Conservation (phyloP, 2,329 filamentous ascomycete species). For the Pyrenochaeta sp. region DNA sequence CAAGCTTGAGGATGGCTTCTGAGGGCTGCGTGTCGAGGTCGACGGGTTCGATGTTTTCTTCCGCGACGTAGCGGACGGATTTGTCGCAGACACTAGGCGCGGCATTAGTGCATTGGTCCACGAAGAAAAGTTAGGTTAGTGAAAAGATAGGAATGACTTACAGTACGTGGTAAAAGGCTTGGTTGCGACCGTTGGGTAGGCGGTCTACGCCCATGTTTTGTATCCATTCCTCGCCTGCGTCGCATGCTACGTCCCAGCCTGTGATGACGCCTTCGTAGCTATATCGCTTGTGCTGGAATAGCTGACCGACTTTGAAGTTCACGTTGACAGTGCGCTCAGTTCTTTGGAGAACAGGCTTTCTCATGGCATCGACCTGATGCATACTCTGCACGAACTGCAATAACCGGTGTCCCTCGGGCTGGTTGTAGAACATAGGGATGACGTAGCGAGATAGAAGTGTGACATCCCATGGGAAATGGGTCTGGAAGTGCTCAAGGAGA, state of each 20-base stretch:
- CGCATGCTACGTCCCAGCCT: constrained; percentile 78
- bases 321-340: constrained; percentile 25
- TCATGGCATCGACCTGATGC: constrained; percentile 64
- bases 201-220: constrained; percentile 68
- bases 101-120: neutral
- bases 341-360: constrained; percentile 50
- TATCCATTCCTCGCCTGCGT: constrained; percentile 69
- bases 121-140: neutral
- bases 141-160: constrained; percentile 62
- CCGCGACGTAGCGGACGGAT: constrained; percentile 76
- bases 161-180: constrained; percentile 88
- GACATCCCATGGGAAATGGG: constrained; percentile 74
- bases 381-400: constrained; percentile 64
- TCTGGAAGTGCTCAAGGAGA: constrained; percentile 70
- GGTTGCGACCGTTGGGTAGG: constrained; percentile 66
- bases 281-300: constrained; percentile 85
- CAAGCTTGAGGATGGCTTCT: constrained; percentile 70
- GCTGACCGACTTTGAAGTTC: constrained; percentile 70
- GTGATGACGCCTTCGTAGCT: constrained; percentile 82
- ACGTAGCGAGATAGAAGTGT: constrained; percentile 75
- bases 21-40: constrained; percentile 53
- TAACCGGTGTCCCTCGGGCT: constrained; percentile 63
- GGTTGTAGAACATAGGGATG: constrained; percentile 65
- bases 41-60: constrained; percentile 75
- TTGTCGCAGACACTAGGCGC: constrained; percentile 69